Evolutionary conservation across 2,329 filamentous ascomycete species (phyloP).

Genomic region (Neonectria faginata): DNA sequence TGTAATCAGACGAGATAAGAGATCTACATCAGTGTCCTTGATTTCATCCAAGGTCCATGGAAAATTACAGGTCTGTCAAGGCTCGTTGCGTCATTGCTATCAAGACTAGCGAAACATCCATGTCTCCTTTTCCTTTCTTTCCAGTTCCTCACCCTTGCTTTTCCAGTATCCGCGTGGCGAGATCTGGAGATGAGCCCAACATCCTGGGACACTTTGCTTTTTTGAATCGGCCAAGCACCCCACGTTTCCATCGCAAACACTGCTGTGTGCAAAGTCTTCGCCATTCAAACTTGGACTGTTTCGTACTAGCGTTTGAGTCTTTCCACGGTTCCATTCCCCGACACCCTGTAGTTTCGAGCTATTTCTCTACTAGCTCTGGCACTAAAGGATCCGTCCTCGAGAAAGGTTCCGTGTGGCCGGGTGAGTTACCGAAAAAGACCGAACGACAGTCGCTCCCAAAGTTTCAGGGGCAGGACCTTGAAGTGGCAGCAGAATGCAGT

Average conservation of each 20-base stretch:
- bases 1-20: not conserved
- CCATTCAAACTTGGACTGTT: not conserved
- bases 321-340: not conserved
- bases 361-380: not conserved
- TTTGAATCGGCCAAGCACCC: constrained; percentile 11
- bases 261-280: not conserved
- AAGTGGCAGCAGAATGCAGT: not conserved
- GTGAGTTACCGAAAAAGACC: not conserved
- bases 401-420: constrained; percentile 3
- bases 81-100: not conserved
- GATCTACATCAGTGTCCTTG: not conserved
- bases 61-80: not conserved
- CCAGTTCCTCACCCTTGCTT: constrained; percentile 2
- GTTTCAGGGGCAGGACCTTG: not conserved
- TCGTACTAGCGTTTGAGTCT: not conserved
- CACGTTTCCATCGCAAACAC: not conserved
- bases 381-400: not conserved
- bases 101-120: not conserved
- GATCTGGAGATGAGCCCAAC: not conserved
- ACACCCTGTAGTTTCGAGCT: not conserved
- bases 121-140: not conserved
- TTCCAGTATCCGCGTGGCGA: constrained; percentile 3
- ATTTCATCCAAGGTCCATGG: not conserved
- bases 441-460: not conserved
- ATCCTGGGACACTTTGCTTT: constrained; percentile 12